These are phyloP conservation scores for Trichoderma gamsii DNA, from an alignment of 495 filamentous ascomycete species.

Conservation along the genomic window DNA sequence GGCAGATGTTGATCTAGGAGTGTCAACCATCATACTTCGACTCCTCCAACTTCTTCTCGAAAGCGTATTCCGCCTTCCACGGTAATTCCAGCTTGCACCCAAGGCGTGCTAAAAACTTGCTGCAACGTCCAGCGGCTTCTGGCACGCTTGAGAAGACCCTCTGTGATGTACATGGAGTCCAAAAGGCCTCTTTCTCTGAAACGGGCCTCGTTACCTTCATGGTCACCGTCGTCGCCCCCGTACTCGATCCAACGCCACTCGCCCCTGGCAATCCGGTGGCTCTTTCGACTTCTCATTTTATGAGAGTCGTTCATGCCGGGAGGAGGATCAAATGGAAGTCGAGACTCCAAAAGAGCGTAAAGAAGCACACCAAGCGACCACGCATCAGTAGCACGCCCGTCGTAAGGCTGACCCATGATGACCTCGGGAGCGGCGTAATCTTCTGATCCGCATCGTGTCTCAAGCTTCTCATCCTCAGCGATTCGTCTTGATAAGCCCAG, in stretches of 20 bases:
- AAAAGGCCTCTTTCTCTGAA: conserved; percentile 56
- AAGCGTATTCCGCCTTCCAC: conserved; percentile 65
- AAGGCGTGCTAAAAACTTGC: conserved; percentile 62
- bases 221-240: conserved; percentile 65
- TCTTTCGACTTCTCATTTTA: conserved; percentile 65
- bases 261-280: conserved; percentile 86
- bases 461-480: conserved; percentile 69
- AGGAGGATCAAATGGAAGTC: conserved; percentile 84
- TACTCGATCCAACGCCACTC: conserved; percentile 93
- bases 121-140: conserved; percentile 66
- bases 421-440: conserved; percentile 97
- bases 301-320: conserved; percentile 67
- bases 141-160: conserved; percentile 73
- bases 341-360: conserved; percentile 87
- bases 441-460: conserved; percentile 88
- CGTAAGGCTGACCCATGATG: conserved; percentile 89
- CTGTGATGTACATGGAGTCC: conserved; percentile 73
- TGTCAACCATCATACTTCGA: conserved; percentile 28
- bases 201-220: conserved; percentile 30
- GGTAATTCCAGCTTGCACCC: conserved; percentile 68
- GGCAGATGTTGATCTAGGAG: neutral
- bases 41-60: conserved; percentile 57
- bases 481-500: conserved; percentile 84
- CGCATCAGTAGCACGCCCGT: conserved; percentile 85
- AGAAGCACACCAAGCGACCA: conserved; percentile 93